Evolutionary conservation across 164 flowering plant genomes (phyloP), one percentile per base, ranked within the genome.

Genomic region (Chloranthus sessilifolius): DNA sequence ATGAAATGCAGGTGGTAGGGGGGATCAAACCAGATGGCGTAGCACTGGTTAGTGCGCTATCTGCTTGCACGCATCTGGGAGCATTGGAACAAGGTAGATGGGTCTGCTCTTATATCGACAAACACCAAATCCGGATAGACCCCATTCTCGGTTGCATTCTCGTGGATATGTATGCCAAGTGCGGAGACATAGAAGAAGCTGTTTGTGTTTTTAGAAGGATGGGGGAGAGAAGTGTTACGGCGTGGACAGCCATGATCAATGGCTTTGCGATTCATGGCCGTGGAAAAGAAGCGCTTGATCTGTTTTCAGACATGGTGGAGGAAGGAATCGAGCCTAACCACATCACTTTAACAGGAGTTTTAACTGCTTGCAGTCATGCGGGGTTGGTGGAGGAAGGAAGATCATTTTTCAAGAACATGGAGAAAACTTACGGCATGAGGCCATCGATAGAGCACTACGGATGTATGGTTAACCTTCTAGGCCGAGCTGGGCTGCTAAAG

Each of bases 391-490:
- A 67, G 1, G 74, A 79, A 49, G 79, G 76, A 12, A 70, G 41
- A 14, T 23, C 30, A 4, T 22, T 72, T 39, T 72, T 74, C 35
- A n/a, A 54, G 29, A 62, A 52, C 65, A 79, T 79, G 72, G 54
- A 56, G 23, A 65, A 39, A n/a, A 43, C 15, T 8, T 46, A 73
- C 48, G 29, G 35, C 20, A 23, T 71, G 61, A 67, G 28, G 3
- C 80, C 79, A 15, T 40, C 60, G 1, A 59, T 72, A 14, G 79
- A 74, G 65, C 79, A 76, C 37, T 79, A 72, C 28, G 81, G 81
- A 2, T 76, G 81, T 58, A 66, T 79, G 81, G 77, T 72, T 36
- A 73, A 79, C 34, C 70, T 79, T 41, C 63, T 79, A 3, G 74
- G 81, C 39, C 68, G 80, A 61, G 74, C 74, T 6, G 81, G 81